Evolutionary conservation across 1,284 basidiomycete genomes (phyloP), one percentile per base, ranked within the genome.

Genomic region (Melanopsichium pennsylvanicum): DNA sequence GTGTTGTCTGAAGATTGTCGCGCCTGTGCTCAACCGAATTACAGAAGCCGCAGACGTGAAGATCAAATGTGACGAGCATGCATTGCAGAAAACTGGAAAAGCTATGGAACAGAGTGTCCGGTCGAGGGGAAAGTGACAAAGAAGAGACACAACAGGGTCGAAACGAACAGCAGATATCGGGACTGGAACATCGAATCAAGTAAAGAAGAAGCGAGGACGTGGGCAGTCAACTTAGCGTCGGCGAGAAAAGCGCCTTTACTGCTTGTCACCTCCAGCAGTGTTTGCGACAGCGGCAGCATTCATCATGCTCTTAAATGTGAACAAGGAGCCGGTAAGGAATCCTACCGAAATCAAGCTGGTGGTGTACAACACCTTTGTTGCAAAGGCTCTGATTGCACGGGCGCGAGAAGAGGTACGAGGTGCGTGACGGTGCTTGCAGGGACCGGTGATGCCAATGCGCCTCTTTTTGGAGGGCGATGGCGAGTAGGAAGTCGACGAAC

Each of bases 251-350:
- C 15, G 23, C 26, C 27, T 9, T 19, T 19, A 33, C 38, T 51
- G 48, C 18, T 45, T 45, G 21, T 32, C 47, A 19, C 33, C 34
- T 1, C 44, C 48, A 26, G 54, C 25, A 40, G 60, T 48, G 22
- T 63, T 57, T 13, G 54, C 54, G 15, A 49, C 44, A 27, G 63
- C 63, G 16, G 57, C 57, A 11, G 63, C 49, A 21, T 61, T 60
- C 51, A 67, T 50, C 57, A 67, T 36, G 29, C 52, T 52, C 52
- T 61, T 67, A 52, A 67, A 67, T 3, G 63, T 67, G 23, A 67
- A 67, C 4, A 67, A 31, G 1, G 52, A 56, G 22, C 63, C 63
- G 16, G 43, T 33, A 11, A 67, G 21, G 45, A 67, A 67, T 16
- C 63, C 63, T 6, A 60, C 37, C 2, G 63, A 60, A 11, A 67